Base-by-base conservation (phyloP, 1,139 yeast species). In the Pichia kudriavzevii region DNA sequence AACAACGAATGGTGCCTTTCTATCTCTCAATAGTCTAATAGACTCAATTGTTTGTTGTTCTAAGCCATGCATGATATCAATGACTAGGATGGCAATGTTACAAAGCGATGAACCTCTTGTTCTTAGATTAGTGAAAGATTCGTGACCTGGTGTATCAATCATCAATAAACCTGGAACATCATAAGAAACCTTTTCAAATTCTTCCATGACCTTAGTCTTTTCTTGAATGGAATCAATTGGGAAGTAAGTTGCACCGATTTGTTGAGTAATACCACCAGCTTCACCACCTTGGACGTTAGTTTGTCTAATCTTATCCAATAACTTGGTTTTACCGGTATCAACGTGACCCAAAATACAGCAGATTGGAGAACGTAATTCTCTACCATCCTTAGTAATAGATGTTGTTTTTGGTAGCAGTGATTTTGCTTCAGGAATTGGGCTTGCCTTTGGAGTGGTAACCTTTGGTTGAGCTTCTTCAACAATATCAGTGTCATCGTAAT, bases 221-320 rank as follows among this genome's bases (percentile, higher is more conserved):
- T 77, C 77, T 61, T 79, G 79, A 54, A 91, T 85, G 27, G 97
- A 85, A 22, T 82, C 94, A 50, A 91, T 88, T 41, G 98, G 98
- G 84, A 91, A 93, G 63, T 88, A 93, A 18, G 98, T 93, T 35
- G 99, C 99, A 75, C 99, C 99, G 58, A 91, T 91, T 65, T 91
- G 99, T 72, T 91, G 99, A 48, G 99, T 91, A 59, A 91, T 93
- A 70, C 99, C 99, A 69, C 99, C 99, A 39, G 98, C 99, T 68
- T 91, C 99, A 58, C 98, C 99, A 61, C 96, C 98, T 69, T 91
- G 99, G 43, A 91, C 99, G 55, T 91, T 91, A 32, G 97, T 93
- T 69, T 91, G 96, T 68, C 99, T 93, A 49, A 91, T 79, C 63
- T 91, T 93, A 59, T 91, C 99, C 58, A 91, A 72, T 48, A 91